These are phyloP conservation scores for Theobroma grandiflorum DNA, from an alignment of 441 rosid genomes.

Conservation along the genomic window DNA sequence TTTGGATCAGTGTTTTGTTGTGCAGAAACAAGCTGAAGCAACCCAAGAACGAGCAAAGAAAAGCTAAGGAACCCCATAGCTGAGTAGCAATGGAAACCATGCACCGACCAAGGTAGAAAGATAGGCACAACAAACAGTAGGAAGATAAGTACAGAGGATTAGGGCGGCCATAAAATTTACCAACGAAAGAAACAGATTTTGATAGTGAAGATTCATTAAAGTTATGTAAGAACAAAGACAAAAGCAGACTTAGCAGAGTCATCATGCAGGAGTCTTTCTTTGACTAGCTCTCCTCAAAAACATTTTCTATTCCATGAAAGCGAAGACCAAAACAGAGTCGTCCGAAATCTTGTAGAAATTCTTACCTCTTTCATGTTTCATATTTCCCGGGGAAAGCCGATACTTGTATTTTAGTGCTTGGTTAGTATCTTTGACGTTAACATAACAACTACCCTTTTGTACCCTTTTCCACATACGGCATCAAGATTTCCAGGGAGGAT, in stretches of 20 bases:
- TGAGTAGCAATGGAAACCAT: constrained; percentile 23
- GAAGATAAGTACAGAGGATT: not conserved
- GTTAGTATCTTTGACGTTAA: not conserved
- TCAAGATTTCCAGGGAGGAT: not conserved
- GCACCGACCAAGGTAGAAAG: not conserved
- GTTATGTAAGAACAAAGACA: constrained; percentile 19
- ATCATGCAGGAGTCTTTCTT: constrained; percentile 1
- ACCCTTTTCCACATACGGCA: not conserved
- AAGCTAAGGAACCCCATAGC: constrained; percentile 43
- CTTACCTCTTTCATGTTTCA: not conserved
- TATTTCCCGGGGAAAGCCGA: constrained; percentile 14
- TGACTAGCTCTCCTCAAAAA: not conserved
- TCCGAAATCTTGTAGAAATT: not conserved
- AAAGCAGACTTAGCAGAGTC: constrained; percentile 22
- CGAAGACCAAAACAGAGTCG: constrained; percentile 1
- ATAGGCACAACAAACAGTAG: not conserved
- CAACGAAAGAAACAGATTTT: not conserved
- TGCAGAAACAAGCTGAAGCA: constrained; percentile 47
- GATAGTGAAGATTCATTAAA: constrained; percentile 20
- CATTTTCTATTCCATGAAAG: not conserved
- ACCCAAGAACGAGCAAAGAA: constrained; percentile 33
- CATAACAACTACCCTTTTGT: constrained; percentile 3
- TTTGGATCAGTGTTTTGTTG: constrained; percentile 50
- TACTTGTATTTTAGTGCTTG: not conserved
- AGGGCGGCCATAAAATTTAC: constrained; percentile 28